Evolutionary conservation across 2,329 filamentous ascomycete species (phyloP), one percentile per base, ranked within the genome.

Genomic region (Didymella exigua): DNA sequence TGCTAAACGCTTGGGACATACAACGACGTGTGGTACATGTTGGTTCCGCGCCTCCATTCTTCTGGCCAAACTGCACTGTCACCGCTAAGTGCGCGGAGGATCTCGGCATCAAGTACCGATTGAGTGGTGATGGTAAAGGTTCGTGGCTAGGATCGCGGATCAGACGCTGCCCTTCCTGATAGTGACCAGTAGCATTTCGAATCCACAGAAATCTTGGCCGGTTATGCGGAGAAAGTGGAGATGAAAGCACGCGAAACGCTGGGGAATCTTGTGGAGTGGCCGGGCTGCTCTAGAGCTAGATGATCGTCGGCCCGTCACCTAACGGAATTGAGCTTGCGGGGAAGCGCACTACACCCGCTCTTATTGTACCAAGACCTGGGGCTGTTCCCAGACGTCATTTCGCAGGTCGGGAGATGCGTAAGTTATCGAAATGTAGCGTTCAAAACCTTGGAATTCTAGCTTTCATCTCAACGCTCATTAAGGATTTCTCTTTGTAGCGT

Each of bases 161-260:
- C 43, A 33, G 19, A 16, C 18, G 23, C 24, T 42, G 33, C 27
- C 34, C 33, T 38, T 44, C n/a, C 29, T 24, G 33, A 34, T 18
- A 26, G 23, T 24, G 26, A 31, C 42, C 54, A 56, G 43, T 51
- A 47, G 37, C 13, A 44, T 33, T 27, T 21, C 19, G 33, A 48
- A 27, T 19, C 43, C 37, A 38, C 23, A 21, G 31, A 21, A 40
- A 21, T 14, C 21, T 61, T 31, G 49, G 30, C 58, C 63, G 67
- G 62, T 49, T 54, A 30, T 66, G 61, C 66, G 65, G 68, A 70
- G 57, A 56, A 54, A 59, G 63, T 67, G 65, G 65, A 68, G 63
- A 57, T 58, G 56, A 59, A 50, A 50, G 49, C 48, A 50, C 50
- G 30, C 48, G 54, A 61, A 59, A 61, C 43, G 47, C 49, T 58